Conservation (phyloP, 139 green algal species). For the Zygnema circumcarinatum region DNA sequence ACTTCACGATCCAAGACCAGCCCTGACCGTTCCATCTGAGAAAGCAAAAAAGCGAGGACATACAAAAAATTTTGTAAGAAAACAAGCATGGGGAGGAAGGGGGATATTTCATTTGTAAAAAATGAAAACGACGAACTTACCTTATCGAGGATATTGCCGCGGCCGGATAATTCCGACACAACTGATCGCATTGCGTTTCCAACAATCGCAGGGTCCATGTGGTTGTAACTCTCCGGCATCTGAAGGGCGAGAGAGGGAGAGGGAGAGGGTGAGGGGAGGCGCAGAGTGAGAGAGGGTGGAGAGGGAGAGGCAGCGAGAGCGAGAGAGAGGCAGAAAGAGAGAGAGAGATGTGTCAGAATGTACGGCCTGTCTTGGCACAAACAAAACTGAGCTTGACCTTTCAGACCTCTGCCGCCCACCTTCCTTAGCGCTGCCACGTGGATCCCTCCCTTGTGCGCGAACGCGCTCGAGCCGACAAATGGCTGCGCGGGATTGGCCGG, state of each 20-base stretch:
- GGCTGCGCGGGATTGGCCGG: conserved; percentile 38
- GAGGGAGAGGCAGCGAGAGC: neutral
- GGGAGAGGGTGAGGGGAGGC: neutral
- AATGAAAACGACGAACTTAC: too few species aligned
- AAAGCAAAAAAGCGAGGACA: too few species aligned
- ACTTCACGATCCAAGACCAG: conserved; percentile 55
- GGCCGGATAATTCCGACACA: conserved; percentile 61
- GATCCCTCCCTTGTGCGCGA: conserved; percentile 68
- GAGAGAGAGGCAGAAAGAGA: conserved; percentile 1
- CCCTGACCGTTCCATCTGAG: conserved; percentile 52
- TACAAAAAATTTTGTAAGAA: neutral
- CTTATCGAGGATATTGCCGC: conserved; percentile 65
- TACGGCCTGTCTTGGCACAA: too few species aligned
- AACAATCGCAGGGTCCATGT: conserved; percentile 64
- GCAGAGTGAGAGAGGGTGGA: too few species aligned
- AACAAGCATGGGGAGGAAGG: neutral
- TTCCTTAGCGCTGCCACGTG: conserved; percentile 63
- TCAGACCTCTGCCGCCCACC: neutral
- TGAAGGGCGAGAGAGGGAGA: conserved; percentile 34
- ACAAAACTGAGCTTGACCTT: too few species aligned
- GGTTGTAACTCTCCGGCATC: conserved; percentile 66
- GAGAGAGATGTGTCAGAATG: neutral
- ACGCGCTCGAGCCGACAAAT: conserved; percentile 62
- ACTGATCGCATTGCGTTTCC: conserved; percentile 64
- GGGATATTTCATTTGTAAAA: too few species aligned